Base-by-base conservation (phyloP, 208 protist genomes). In the Trypanosoma melophagium region DNA sequence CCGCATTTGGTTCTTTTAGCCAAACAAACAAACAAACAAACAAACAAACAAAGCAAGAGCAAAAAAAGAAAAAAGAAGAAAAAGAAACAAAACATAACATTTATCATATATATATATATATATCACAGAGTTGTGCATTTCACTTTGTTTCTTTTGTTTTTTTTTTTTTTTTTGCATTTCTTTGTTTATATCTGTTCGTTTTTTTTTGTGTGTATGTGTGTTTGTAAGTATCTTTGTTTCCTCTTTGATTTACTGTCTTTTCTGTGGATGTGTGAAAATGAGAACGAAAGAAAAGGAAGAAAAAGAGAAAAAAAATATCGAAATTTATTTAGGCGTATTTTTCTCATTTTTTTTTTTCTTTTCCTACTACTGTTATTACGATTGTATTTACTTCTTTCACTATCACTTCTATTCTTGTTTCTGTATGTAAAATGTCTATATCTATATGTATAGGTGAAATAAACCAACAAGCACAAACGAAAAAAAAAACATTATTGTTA, bases 1-100 rank as follows among this genome's bases (percentile, higher is more conserved):
- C 14, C 53, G 60, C 17, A 50, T 90, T 5, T 80, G 76, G 72
- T 72, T 80, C 24, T 85, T 90, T 44, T 90, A 68, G 58, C 40
- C n/a, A 4, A 21, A 14, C 16, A 51, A 51, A n/a, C 35, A 66
- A 52, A n/a, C 17, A 24, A 28, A 22, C n/a, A 4, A 21, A 14
- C 16, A 51, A n/a, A n/a, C 35, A 66, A 52, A n/a, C 17, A 24
- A 28, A 22, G 42, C 19, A 42, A 35, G n/a, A 66, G 10, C 21
- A 22, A 52, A 17, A 17, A 52, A 16, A 22, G 31, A 50, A 45
- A 40, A 16, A 58, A 66, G 21, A 54, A 54, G 45, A 66, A 52
- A 28, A 1, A 19, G 7, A 50, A 24, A 10, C 12, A 12, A 64
- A 64, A 53, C 10, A 25, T 10, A 13, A 41, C 8, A 9, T n/a